A percentile compares a stretch with the other conserved stretches of the same genome.
phyloP scores from a whole-genome alignment of 331 rosid species.

The Malus hybrid region DNA sequence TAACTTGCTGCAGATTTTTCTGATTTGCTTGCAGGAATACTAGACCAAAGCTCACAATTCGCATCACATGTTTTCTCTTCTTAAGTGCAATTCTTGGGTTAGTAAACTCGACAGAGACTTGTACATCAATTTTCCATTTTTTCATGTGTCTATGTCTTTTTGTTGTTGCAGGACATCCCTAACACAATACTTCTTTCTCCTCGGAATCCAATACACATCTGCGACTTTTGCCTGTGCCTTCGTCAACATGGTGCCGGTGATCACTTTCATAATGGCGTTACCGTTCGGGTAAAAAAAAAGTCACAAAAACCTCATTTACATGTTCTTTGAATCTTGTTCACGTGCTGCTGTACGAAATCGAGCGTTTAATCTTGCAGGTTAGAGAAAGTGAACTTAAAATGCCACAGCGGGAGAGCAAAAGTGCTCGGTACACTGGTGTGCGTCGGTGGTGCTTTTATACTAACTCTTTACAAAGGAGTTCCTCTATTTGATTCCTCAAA shows the following conservation, averaged over 20 bases:
- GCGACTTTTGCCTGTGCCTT: conserved; percentile 89
- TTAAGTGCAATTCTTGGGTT: conserved; percentile 85
- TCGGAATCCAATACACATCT: conserved; percentile 82
- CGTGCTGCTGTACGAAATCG: background rate
- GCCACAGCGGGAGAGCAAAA: conserved; percentile 75
- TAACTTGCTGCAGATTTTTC: background rate
- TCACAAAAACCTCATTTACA: background rate
- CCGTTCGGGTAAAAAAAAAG: conserved; percentile 58
- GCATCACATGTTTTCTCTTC: conserved; percentile 65
- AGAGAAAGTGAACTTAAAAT: conserved; percentile 63
- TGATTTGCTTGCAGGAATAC: conserved; percentile 43
- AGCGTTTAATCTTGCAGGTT: conserved; percentile 24
- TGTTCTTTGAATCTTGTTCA: background rate
- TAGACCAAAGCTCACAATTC: conserved; percentile 53
- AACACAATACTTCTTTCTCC: conserved; percentile 75
- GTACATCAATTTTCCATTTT: background rate
- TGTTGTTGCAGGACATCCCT: conserved; percentile 57
- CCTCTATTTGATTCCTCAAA: conserved; percentile 38
- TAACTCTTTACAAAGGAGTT: conserved; percentile 63
- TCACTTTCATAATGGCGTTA: conserved; percentile 72
- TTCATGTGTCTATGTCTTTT: background rate
- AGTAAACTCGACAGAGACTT: conserved; percentile 19
- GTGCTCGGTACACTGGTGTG: conserved; percentile 63
- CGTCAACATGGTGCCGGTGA: conserved; percentile 67
- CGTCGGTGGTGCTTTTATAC: conserved; percentile 49